Base-by-base conservation (phyloP, 352 stramenopile species). In the Phytopythium vexans region DNA sequence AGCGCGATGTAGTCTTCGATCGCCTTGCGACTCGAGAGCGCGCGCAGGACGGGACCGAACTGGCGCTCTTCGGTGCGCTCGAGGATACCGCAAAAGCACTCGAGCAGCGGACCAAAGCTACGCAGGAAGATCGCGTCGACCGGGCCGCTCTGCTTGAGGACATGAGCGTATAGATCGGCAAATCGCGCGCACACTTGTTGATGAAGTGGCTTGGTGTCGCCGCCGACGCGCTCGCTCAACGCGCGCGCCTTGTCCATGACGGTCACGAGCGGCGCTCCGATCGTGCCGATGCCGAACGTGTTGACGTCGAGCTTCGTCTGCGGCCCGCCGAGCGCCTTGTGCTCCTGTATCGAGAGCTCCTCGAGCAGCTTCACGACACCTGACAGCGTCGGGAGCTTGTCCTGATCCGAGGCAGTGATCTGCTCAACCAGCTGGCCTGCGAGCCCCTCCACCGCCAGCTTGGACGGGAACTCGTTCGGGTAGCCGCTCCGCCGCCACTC, bases 41-140 rank as follows among this genome's bases (percentile, higher is more conserved):
- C 38, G 35, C 47, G 43, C 8, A 53, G 11, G 35, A 53, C 47
- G 12, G 21, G 32, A 7, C 35, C 43, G 35, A 44, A 53, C n/a
- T 27, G 35, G 8, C 47, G 35, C 35, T 53, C 47, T 15, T 53
- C 14, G 15, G 43, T 35, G 10, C 47, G 47, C 16, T 53, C 47
- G 9, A 53, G 47, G 7, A 53, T 43, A 12, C 47, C 47, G 16
- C 47, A 53, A 36, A 53, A 53, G 47, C 47, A 43, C 47, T 53
- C 47, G 35, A 53, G 36, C 15, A 53, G 47, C 12, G 47, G 47
- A 16, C 47, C 47, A 11, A 53, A 53, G 35, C 47, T 53, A 10
- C 47, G 47, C n/a, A 53, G 11, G 35, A 53, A 53, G 27, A 53
- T 53, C n/a, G 47, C 47, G 27, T 53, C 47, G 15, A 53, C 38